Evolutionary conservation across 306 rosid genomes (phyloP), one percentile per base, ranked within the genome.

Genomic region (Delonix regia): DNA sequence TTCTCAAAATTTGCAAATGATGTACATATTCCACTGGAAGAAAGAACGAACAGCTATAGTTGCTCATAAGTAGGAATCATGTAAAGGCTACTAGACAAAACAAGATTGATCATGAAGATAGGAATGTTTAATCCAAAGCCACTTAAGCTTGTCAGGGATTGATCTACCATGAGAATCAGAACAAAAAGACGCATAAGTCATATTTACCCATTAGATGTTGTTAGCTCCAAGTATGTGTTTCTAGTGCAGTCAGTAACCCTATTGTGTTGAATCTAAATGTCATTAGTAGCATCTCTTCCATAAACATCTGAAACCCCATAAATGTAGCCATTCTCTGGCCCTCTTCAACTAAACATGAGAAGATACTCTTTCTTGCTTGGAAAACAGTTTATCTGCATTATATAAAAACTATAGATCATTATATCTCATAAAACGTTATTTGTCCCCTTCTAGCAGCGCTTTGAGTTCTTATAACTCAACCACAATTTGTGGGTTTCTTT

Each of bases 231-330:
- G 61, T 8, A 21, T 55, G 10, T 60, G 9, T n/a, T 22, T 74
- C 30, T 28, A 59, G 18, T 44, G 9, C 78, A 38, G 42, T 38
- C 28, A 42, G 45, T 27, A 59, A 59, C 59, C 59, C 41, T 60
- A 9, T 33, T 18, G 42, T 11, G 28, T 59, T 74, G 78, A 42
- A 59, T 36, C 61, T 28, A 24, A 22, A 60, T 41, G 33, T n/a
- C 30, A 71, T n/a, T 28, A 60, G 11, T 60, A 45, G n/a, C n/a
- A 44, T 74, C 33, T 73, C 33, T 30, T 22, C 69, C 24, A 56
- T 41, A 24, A 41, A 38, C n/a, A 41, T 41, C 28, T 74, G 69
- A 57, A 55, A 41, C 57, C 56, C 38, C 15, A 39, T 30, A 24
- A 25, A 57, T 22, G 41, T 66, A 19, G 44, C 19, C 53, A 66